Percentiles rank a stretch among this genome's conserved stretches.
phyloP scores from a whole-genome alignment of 208 protist species.

The Tritrichomonas musculus region DNA sequence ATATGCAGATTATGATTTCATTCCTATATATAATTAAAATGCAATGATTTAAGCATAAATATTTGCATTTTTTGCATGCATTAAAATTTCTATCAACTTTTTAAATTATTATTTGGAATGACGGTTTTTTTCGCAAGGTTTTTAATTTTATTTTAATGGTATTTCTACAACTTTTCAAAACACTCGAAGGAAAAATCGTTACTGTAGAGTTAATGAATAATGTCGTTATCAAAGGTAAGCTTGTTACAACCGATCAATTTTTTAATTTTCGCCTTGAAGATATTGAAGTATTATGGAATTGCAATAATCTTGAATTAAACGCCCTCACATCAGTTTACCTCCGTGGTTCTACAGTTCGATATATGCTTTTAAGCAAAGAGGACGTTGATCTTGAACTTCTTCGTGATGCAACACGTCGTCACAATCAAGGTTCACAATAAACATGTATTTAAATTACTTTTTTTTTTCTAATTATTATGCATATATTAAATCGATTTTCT shows the following conservation, averaged over 20 bases:
- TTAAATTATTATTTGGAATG: too few relatives aligned
- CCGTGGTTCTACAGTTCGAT: neutral
- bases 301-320: too few relatives aligned
- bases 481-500: too few relatives aligned
- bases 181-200: neutral
- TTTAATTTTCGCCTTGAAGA: neutral
- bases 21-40: too few relatives aligned
- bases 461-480: too few relatives aligned
- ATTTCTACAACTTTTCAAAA: neutral
- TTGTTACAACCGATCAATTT: neutral
- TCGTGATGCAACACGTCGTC: conserved; percentile 21
- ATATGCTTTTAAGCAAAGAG: neutral
- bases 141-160: too few relatives aligned
- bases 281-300: neutral
- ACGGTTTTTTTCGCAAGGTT: too few relatives aligned
- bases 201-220: neutral
- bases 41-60: too few relatives aligned
- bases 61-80: too few relatives aligned
- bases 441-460: too few relatives aligned
- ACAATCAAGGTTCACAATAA: neutral
- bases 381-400: neutral
- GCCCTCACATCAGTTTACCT: neutral
- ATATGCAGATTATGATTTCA: too few relatives aligned
- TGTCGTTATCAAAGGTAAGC: neutral
- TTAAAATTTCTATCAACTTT: too few relatives aligned